Evolutionary conservation across 2,329 filamentous ascomycete genomes (phyloP), one percentile per base, ranked within the genome.

Genomic region (Pseudogymnoascus sp.): DNA sequence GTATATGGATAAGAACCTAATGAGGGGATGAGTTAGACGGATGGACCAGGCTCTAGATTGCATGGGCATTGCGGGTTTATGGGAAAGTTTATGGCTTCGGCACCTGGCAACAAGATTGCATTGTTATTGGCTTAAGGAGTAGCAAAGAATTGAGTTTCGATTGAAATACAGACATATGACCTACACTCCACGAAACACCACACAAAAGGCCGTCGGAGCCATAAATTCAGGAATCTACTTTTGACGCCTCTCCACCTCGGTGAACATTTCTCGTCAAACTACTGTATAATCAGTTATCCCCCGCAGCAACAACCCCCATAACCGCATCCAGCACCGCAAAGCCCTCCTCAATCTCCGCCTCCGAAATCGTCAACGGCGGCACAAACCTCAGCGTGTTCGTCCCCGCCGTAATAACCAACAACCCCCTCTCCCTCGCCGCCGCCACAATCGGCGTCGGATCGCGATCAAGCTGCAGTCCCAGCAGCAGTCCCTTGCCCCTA

Each of bases 331-430:
- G 74, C 61, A 96, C 92, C 43, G 79, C 78, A 75, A 97, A 78
- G 0, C 91, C 92, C 67, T 89, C 81, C 68, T 87, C 80, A 68
- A 98, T 95, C 81, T 97, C 90, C 26, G 83, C 84, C 69, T 91
- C 86, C 0, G 85, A 89, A 64, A 99, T 89, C 5, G 87, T 86
- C 72, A 99, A 78, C 65, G 91, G 89, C 33, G 95, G 95, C 63
- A 98, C 92, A 70, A 99, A 96, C 59, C 95, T 83, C 69, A 99
- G 77, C 7, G 93, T 97, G 73, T 98, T 96, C 31, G 87, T 92
- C 1, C 95, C 95, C 28, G 91, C 93, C 1, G 92, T 97, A 72
- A 99, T 97, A 65, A 99, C 81, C 64, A 99, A 76, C 71, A 99
- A 75, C 0, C 95, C 95, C 65, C 91, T 83, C 79, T 98, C 91